These are phyloP conservation scores for Coemansia sp. DNA, from an alignment of 192 early-diverging fungal genomes.

Conservation along the genomic window DNA sequence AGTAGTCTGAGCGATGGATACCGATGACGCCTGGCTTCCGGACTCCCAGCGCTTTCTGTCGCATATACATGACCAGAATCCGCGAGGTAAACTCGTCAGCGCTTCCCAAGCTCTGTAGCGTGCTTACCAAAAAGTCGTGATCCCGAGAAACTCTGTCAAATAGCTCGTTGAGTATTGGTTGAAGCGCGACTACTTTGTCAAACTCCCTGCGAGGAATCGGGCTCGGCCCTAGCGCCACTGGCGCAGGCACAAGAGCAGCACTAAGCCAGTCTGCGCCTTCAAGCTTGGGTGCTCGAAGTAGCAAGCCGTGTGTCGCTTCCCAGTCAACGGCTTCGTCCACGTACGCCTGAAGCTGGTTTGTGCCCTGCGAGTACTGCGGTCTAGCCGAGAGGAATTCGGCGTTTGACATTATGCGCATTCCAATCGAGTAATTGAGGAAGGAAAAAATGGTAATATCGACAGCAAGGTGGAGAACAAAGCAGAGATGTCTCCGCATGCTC, in stretches of 20 bases:
- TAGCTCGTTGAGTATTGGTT: slow-evolving; percentile 79
- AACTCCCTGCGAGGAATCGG: slow-evolving; percentile 78
- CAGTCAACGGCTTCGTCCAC: slow-evolving; percentile 76
- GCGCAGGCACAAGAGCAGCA: slow-evolving; percentile 73
- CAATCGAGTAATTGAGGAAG: slow-evolving; percentile 5
- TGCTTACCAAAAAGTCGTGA: slow-evolving; percentile 69
- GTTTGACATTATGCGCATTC: slow-evolving; percentile 10
- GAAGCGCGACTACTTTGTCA: slow-evolving; percentile 71
- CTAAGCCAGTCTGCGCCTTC: slow-evolving; percentile 28
- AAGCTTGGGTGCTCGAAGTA: slow-evolving; percentile 66
- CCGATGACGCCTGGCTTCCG: slow-evolving; percentile 71
- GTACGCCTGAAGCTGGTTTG: slow-evolving; percentile 42
- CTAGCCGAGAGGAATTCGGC: slow-evolving; percentile 29
- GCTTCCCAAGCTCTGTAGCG: slow-evolving; percentile 40
- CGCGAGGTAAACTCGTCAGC: slow-evolving; percentile 85
- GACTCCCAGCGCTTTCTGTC: slow-evolving; percentile 49
- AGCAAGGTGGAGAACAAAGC: neutral
- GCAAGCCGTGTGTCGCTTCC: slow-evolving; percentile 80
- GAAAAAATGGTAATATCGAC: neutral
- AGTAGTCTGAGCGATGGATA: slow-evolving; percentile 91
- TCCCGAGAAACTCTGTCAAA: slow-evolving; percentile 82
- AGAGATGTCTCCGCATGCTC: neutral
- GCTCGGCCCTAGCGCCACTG: slow-evolving; percentile 84
- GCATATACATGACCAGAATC: slow-evolving; percentile 78
- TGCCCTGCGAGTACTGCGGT: slow-evolving; percentile 28